These are phyloP conservation scores for Prunus persica DNA, from an alignment of 306 rosid species.

Conservation along the genomic window Prunus_persica_NCBIv2 NC_034009.1:10651501-10652000, in stretches of 20 bases:
- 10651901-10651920: background rate
- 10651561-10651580: slow-evolving; percentile 6
- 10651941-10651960: too few relatives aligned
- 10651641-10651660: background rate
- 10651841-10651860: background rate
- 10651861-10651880: background rate
- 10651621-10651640: background rate
- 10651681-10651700: background rate
- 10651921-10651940: background rate
- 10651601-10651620: background rate
- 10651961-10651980: background rate
- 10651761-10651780: background rate
- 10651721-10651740: background rate
- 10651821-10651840: background rate
- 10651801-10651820: background rate
- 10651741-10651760: background rate
- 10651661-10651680: background rate
- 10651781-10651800: background rate
- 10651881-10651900: background rate
- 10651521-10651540: background rate
- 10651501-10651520: background rate
- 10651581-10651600: background rate
- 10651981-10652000: background rate
- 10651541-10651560: background rate
- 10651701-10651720: background rate